Evolutionary conservation across 2,329 filamentous ascomycete genomes (phyloP).

Genomic region (Botrytis deweyae): DNA sequence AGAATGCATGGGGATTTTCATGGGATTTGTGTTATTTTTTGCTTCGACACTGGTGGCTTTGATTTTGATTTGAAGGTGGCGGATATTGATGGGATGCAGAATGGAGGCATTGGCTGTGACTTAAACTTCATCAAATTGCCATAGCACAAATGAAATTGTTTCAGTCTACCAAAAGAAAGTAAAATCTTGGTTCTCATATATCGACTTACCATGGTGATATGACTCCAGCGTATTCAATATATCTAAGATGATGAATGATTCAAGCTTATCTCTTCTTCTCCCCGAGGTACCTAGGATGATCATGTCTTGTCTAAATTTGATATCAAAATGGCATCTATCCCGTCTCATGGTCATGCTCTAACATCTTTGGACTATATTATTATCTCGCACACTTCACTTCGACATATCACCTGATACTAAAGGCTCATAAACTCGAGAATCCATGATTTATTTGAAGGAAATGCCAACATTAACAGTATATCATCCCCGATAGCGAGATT

Average conservation of each 20-base stretch:
- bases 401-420: not conserved
- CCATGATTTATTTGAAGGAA: not conserved
- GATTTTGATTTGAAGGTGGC: not conserved
- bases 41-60: not conserved
- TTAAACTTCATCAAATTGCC: not conserved
- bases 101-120: too few species aligned
- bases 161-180: too few species aligned
- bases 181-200: not conserved
- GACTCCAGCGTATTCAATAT: not conserved
- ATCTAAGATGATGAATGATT: not conserved
- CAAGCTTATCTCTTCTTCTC: not conserved
- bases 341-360: not conserved
- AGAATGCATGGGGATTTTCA: not conserved
- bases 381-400: not conserved
- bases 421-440: not conserved
- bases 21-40: not conserved
- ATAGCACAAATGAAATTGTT: not conserved
- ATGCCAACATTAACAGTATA: not conserved
- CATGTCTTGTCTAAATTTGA: not conserved
- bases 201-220: not conserved
- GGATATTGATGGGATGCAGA: not conserved
- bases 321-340: not conserved
- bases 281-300: too few species aligned
- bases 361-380: not conserved
- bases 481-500: not conserved